These are phyloP conservation scores for Pythium apleroticum DNA, from an alignment of 352 stramenopile genomes.

Conservation along the genomic window DNA sequence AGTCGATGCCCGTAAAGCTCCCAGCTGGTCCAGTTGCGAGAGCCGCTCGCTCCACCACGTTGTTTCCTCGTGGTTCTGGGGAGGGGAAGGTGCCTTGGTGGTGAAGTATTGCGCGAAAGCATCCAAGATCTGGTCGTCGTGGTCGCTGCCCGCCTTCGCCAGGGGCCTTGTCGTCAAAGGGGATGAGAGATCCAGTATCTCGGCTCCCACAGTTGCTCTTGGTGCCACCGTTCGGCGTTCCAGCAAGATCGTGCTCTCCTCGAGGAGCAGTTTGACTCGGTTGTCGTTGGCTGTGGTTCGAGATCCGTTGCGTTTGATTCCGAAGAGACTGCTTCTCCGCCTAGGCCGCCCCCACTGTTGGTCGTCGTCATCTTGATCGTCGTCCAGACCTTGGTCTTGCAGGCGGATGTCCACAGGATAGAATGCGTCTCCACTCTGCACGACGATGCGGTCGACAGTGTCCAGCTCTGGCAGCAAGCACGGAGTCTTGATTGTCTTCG, in stretches of 20 bases:
- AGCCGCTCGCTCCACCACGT: constrained; percentile 38
- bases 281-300: constrained; percentile 50
- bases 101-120: constrained; percentile 12
- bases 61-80: background rate
- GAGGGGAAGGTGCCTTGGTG: background rate
- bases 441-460: constrained; percentile 53
- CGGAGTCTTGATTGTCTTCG: constrained; percentile 48
- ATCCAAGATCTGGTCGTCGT: background rate
- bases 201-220: background rate
- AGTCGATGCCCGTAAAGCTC: constrained; percentile 20
- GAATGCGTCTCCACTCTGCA: constrained; percentile 44
- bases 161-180: background rate
- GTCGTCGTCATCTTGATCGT: constrained; percentile 19
- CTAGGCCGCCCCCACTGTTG: background rate
- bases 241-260: constrained; percentile 61
- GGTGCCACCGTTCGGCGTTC: constrained; percentile 38
- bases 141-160: background rate
- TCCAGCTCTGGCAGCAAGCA: constrained; percentile 70
- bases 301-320: background rate
- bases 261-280: constrained; percentile 53
- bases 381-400: constrained; percentile 9
- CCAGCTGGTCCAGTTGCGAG: constrained; percentile 25
- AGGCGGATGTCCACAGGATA: constrained; percentile 73
- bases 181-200: background rate
- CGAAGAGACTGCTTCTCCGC: background rate